Conservation (phyloP, 352 stramenopile genomes). For the Hyaloperonospora arabidopsidis region DNA sequence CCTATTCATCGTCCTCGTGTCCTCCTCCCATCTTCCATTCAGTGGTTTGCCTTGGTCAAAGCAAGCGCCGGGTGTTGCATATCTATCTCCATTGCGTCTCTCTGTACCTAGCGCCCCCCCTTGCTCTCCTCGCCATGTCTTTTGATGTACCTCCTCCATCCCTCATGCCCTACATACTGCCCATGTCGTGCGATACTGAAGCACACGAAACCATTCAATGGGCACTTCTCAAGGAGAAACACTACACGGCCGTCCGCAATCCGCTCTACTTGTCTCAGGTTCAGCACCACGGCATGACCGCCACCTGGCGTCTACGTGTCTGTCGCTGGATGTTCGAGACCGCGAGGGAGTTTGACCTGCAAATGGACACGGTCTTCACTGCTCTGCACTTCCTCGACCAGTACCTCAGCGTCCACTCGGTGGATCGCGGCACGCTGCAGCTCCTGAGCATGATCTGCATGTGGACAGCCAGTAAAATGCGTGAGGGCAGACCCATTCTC, state of each 20-base stretch:
- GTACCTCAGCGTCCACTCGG: constrained; percentile 55
- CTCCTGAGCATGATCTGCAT: constrained; percentile 70
- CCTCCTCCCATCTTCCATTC: constrained; percentile 22
- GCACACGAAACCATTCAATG: constrained; percentile 34
- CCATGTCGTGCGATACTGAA: constrained; percentile 14
- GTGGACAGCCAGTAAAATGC: constrained; percentile 65
- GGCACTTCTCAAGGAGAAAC: constrained; percentile 34
- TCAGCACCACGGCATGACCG: constrained; percentile 56
- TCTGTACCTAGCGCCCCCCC: constrained; percentile 4
- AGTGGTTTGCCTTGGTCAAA: constrained; percentile 27
- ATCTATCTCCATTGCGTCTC: constrained; percentile 3
- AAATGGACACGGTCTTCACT: constrained; percentile 48
- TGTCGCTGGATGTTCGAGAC: constrained; percentile 81
- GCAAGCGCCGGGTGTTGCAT: constrained; percentile 26
- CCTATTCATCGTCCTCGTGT: constrained; percentile 8
- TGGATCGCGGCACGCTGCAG: constrained; percentile 67
- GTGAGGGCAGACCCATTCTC: constrained; percentile 59
- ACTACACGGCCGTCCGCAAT: constrained; percentile 25
- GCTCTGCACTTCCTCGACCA: constrained; percentile 68
- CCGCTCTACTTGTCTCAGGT: constrained; percentile 36
- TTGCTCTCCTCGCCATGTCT: constrained; percentile 1
- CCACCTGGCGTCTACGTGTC: constrained; percentile 58
- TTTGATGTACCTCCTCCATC: background rate
- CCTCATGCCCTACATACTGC: constrained; percentile 24
- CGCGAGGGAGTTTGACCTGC: constrained; percentile 60